Conservation (phyloP, 2,329 filamentous ascomycete genomes). For the Amesomyces nigricolor region DNA sequence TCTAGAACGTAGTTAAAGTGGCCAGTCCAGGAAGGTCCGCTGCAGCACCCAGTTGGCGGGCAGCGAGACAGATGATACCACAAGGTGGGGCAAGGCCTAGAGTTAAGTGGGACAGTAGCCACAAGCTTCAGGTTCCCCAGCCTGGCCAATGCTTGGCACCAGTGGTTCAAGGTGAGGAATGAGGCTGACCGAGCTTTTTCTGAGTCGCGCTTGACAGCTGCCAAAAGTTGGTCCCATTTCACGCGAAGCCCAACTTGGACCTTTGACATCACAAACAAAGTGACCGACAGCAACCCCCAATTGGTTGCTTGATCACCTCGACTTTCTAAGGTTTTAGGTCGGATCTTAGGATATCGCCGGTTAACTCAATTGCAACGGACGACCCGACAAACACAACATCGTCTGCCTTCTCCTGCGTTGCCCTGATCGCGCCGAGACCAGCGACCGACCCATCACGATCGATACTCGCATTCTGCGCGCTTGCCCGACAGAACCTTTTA, state of each 20-base stretch:
- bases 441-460: background rate
- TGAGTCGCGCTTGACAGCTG: conserved; percentile 18
- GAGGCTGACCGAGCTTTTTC: conserved; percentile 18
- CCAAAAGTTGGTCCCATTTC: conserved; percentile 8
- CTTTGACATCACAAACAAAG: background rate
- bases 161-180: conserved; percentile 3
- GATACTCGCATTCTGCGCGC: background rate
- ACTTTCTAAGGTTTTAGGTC: background rate
- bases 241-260: background rate
- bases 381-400: background rate
- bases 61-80: background rate
- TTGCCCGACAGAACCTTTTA: background rate
- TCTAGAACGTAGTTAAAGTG: conserved; percentile 3
- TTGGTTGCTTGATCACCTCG: background rate
- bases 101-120: conserved; percentile 1
- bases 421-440: conserved; percentile 2
- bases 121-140: conserved; percentile 8
- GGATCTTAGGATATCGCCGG: background rate
- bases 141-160: conserved; percentile 3
- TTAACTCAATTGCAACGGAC: conserved; percentile 5
- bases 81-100: background rate
- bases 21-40: background rate
- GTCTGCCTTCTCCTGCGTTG: conserved; percentile 10
- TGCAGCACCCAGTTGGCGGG: background rate
- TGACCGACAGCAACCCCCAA: background rate